Conservation (phyloP, 306 rosid genomes). For the Cicer cuneatum region DNA sequence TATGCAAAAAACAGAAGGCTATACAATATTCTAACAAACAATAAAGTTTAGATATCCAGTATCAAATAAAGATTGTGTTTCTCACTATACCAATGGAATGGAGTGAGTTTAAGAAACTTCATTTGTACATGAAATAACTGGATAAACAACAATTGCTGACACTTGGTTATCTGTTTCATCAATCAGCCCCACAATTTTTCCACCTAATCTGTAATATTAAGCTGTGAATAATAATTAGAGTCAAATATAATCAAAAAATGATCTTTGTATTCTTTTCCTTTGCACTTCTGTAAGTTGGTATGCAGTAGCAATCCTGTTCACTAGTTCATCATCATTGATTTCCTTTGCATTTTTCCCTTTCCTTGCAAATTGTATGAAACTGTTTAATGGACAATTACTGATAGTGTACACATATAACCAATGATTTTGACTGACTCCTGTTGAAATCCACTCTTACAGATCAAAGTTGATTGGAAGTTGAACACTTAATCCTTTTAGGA, state of each 20-base stretch:
- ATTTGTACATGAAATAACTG: constrained; percentile 2
- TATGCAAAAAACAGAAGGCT: not conserved
- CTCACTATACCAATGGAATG: constrained; percentile 18
- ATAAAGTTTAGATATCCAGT: not conserved
- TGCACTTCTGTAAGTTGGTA: not conserved
- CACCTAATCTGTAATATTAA: constrained; percentile 13
- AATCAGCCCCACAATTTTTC: constrained; percentile 20
- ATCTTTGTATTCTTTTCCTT: constrained; percentile 15
- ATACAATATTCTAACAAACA: not conserved
- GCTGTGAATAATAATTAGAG: not conserved
- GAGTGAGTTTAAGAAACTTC: constrained; percentile 4
- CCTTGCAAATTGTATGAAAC: constrained; percentile 7
- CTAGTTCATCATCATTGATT: not conserved
- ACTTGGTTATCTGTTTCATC: constrained; percentile 2
- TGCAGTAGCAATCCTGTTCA: constrained; percentile 8
- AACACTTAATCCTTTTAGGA: constrained; percentile 19
- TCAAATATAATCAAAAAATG: constrained; percentile 13
- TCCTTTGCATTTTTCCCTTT: constrained; percentile 7
- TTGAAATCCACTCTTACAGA: constrained; percentile 29
- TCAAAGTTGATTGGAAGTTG: constrained; percentile 20
- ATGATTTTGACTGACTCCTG: constrained; percentile 12
- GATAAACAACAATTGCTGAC: constrained; percentile 15
- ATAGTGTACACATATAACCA: constrained; percentile 17
- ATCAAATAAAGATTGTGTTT: constrained; percentile 2
- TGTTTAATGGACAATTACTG: constrained; percentile 4